A percentile compares a stretch with the other conserved stretches of the same genome.
phyloP scores from a whole-genome alignment of 2,329 filamentous ascomycete species.

The Talaromyces atroroseus region DNA sequence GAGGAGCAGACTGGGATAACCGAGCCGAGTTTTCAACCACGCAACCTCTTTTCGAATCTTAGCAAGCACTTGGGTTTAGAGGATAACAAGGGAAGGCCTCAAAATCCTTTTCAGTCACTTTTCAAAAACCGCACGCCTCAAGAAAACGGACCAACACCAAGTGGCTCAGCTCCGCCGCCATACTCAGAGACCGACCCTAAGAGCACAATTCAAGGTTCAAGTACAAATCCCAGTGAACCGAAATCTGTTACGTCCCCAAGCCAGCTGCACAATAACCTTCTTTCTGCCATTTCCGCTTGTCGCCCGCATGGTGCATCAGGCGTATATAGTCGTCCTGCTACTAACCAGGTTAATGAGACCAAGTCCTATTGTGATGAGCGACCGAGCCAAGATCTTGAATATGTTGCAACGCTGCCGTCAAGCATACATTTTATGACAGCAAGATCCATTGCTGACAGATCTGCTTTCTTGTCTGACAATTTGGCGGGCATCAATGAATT shows the following conservation, averaged over 20 bases:
- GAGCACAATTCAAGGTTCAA: slow-evolving; percentile 4
- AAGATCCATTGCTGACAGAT: slow-evolving; percentile 48
- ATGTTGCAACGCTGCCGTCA: slow-evolving; percentile 63
- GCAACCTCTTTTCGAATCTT: slow-evolving; percentile 63
- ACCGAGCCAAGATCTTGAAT: slow-evolving; percentile 66
- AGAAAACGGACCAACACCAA: slow-evolving; percentile 10
- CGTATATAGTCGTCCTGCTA: slow-evolving; percentile 67
- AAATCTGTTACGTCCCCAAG: slow-evolving; percentile 33
- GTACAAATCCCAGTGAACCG: slow-evolving; percentile 27
- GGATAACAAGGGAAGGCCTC: slow-evolving; percentile 9
- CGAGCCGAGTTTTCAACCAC: slow-evolving; percentile 40
- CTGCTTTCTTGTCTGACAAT: slow-evolving; percentile 58
- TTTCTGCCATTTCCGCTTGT: slow-evolving; percentile 72
- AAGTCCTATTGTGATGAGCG: slow-evolving; percentile 79
- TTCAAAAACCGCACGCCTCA: slow-evolving; percentile 23
- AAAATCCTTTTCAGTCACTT: slow-evolving; percentile 25
- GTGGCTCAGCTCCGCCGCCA: slow-evolving; percentile 32
- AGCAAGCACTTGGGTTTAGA: slow-evolving; percentile 65
- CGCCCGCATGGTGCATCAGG: slow-evolving; percentile 67
- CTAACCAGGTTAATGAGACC: slow-evolving; percentile 71
- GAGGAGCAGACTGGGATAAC: slow-evolving; percentile 17
- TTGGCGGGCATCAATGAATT: slow-evolving; percentile 63
- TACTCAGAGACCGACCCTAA: slow-evolving; percentile 34
- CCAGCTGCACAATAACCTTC: slow-evolving; percentile 48
- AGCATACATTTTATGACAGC: slow-evolving; percentile 70